Percentiles rank a stretch among this genome's conserved stretches.
phyloP scores from a whole-genome alignment of 83 land plant species.

The Isoetes engelmannii region DNA sequence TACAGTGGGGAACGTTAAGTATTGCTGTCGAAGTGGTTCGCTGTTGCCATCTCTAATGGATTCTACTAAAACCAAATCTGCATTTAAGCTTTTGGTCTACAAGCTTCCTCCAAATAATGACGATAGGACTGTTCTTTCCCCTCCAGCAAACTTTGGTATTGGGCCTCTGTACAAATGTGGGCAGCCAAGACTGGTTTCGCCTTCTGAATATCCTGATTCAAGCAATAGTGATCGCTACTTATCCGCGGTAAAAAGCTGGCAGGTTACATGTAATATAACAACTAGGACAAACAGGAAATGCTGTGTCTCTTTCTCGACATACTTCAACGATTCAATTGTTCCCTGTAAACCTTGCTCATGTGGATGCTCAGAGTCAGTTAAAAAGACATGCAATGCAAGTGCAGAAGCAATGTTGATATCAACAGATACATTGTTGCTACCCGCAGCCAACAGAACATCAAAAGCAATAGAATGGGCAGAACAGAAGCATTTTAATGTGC shows the following conservation, averaged over 20 bases:
- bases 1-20: constrained; percentile 42
- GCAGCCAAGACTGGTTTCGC: constrained; percentile 48
- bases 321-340: constrained; percentile 54
- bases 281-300: constrained; percentile 31
- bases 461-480: constrained; percentile 53
- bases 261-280: constrained; percentile 62
- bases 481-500: constrained; percentile 39
- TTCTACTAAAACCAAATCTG: constrained; percentile 47
- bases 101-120: constrained; percentile 61
- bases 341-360: constrained; percentile 77
- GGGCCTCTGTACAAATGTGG: constrained; percentile 48
- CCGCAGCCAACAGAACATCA: constrained; percentile 64
- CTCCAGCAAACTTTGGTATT: constrained; percentile 56
- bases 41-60: constrained; percentile 50
- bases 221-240: constrained; percentile 31
- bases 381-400: constrained; percentile 38
- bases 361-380: constrained; percentile 36
- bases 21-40: constrained; percentile 74
- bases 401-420: constrained; percentile 61
- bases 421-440: constrained; percentile 46
- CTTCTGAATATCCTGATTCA: constrained; percentile 60
- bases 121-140: constrained; percentile 36
- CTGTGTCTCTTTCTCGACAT: constrained; percentile 82
- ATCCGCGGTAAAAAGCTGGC: constrained; percentile 64
- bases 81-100: constrained; percentile 56